Evolutionary conservation across 306 rosid genomes (phyloP), one percentile per base, ranked within the genome.

Genomic region (Lathyrus oleraceus): DNA sequence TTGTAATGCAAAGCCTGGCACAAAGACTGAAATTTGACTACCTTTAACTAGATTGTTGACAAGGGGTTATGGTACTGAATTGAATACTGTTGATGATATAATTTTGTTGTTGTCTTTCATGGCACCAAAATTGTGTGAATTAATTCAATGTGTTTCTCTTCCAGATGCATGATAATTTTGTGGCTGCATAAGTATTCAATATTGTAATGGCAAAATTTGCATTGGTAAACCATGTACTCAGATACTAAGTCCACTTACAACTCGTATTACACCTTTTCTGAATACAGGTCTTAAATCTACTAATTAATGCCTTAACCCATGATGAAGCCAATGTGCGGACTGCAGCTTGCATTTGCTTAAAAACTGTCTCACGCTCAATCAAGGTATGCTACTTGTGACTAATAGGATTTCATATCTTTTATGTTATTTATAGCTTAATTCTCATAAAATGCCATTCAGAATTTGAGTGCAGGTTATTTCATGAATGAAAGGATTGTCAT

Each of bases 311-410:
- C 16, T 79, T 94, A 78, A 79, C 70, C 65, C 90, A 88, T 77
- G 89, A 90, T 71, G 88, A 83, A 72, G 72, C 82, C 74, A 80
- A 69, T 38, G 82, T 94, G 59, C 97, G 95, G 32, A 62, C 66
- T 36, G 97, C 97, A 49, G 99, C 97, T 75, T 94, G 99, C 87
- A 81, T 85, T 81, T 94, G 96, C 90, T 78, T 94, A 77, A 88
- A 78, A 91, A 87, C 84, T 73, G 87, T 81, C 67, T 91, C 97
- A 48, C 95, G 96, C 76, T 94, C 99, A 80, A 79, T 94, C 85
- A 88, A 87, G 96, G 97, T 94, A 40, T 80, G 89, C 54, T 38
- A 56, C 73, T 38, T 57, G 71, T 54, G 60, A 76, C 42, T 45
- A 49, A 21, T 79, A 61, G 27, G 44, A 67, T 74, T 77, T 65